Base-by-base conservation (phyloP, 345 rosid species). In the Excoecaria cochinchinensis region DNA sequence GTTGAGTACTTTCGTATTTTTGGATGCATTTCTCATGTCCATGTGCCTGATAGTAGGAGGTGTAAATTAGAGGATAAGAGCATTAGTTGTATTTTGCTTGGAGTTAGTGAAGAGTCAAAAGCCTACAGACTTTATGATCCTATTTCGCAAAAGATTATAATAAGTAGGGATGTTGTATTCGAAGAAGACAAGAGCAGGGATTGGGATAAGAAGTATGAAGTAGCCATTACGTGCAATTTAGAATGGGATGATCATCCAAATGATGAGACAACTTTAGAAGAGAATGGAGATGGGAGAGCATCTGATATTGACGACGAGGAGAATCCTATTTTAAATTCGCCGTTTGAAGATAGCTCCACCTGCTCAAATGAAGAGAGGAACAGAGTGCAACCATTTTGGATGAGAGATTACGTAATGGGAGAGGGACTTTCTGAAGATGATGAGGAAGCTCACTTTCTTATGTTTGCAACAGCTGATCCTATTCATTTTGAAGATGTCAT, bases 1-100 rank as follows among this genome's bases (percentile, higher is more conserved):
- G 17, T 61, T 1, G 65, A 61, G 40, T 61, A 61, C 11, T 61
- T 61, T 10, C 2, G 31, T 1, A 19, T 61, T 4, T 44, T 40
- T 19, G 51, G 51, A 1, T 65, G 69, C 50, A 65, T 65, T 8
- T 17, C 50, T 65, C 51, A 65, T 65, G 69, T 44, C 42, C 69
- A 65, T 65, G 13, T 65, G 3, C 40, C 51, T 39, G 48, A 65
- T 65, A 5, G 13, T 10, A 19, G n/a, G 12, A 14, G 67, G 6
- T 16, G 2, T 11, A 63, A 63, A 38, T 11, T 63, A 36, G 67
- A 63, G 6, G 47, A 63, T 14, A 63, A 63, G 15, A 63, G 67
- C 21, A 13, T 40, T 5, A 63, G 7, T 9, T 63, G 47, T 36
- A 47, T 63, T 6, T 15, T 63, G 0, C 22, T 63, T 1, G 67